Conservation (phyloP, 208 protist genomes). For the Acanthamoeba sp. region DNA sequence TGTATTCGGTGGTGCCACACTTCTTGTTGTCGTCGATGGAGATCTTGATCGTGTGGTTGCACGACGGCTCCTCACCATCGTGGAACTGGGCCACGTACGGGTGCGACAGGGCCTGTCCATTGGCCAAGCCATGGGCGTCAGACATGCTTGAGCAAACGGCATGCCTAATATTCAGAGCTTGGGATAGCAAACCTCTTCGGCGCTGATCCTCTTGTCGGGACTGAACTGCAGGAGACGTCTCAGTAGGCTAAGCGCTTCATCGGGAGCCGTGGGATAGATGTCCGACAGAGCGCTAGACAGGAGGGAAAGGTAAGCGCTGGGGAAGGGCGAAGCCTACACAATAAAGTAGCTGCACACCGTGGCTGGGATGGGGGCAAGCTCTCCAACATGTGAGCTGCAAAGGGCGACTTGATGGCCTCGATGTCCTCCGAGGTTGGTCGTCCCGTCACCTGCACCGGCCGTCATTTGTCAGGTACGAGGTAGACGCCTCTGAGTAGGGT, state of each 20-base stretch:
- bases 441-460: no score
- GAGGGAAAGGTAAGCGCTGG: no score
- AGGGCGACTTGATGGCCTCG: constrained; percentile 95
- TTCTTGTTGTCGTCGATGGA: constrained; percentile 89
- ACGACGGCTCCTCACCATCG: constrained; percentile 87
- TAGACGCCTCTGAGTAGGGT: no score
- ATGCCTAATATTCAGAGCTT: no score
- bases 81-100: constrained; percentile 91
- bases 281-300: constrained; percentile 91
- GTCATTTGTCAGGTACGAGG: no score
- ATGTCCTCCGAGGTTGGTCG: constrained; percentile 90
- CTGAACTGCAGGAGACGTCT: constrained; percentile 96
- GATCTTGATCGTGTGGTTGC: constrained; percentile 83
- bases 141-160: no score
- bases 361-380: constrained; percentile 90
- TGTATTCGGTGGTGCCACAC: constrained; percentile 62
- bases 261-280: constrained; percentile 94
- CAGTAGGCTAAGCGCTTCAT: constrained; percentile 96
- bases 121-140: no score
- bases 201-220: constrained; percentile 94
- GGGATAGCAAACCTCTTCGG: constrained; percentile 95
- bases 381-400: constrained; percentile 96
- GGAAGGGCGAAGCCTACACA: no score
- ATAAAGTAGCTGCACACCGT: no score
- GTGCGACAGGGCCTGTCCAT: constrained; percentile 87